Evolutionary conservation across 2,329 filamentous ascomycete species (phyloP), one percentile per base, ranked within the genome.

Genomic region (Graphiopsis chlorocephala): DNA sequence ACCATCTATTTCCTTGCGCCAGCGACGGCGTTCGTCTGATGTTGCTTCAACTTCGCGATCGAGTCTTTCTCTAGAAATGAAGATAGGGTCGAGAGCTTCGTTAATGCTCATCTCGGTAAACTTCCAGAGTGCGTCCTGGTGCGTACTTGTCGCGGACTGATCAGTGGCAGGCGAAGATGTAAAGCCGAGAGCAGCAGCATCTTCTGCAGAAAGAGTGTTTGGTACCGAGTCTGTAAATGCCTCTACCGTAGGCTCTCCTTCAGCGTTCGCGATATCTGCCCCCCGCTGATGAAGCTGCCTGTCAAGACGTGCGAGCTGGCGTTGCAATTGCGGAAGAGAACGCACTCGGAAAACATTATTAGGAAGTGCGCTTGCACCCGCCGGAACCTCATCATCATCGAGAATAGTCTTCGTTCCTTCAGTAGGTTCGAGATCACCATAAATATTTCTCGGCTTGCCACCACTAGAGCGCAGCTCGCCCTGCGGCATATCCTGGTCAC

Each of bases 31-130:
- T 64, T 86, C 81, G 11, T 80, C 79, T 67, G 85, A 86, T 0
- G 89, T 91, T 57, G 84, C 82, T 10, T 86, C 84, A 12, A 88
- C 88, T 63, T 87, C 84, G 65, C 95, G 79, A 17, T 57, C 53
- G 1, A 92, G 88, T 20, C 91, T 76, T 76, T 98, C 94, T 68
- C 90, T 89, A 4, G 85, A 82, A 70, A 90, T 90, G 80, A 99
- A 99, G 0, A 99, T 83, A 1, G 88, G 85, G 73, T 98, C 92
- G 0, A 99, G 85, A 2, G 98, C 82, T 77, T 98, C 93, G 72
- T 98, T 97, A 79, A 97, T 92, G 0, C 92, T 90, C 76, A 97
- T 90, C 76, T 97, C 93, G 0, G 92, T 93, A 33, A 96, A 88
- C 75, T 97, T 91, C 73, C 96, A 97, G 1, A 98, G 81, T 4